Base-by-base conservation (phyloP, 345 rosid genomes). In the Bruguiera sexangula region DNA sequence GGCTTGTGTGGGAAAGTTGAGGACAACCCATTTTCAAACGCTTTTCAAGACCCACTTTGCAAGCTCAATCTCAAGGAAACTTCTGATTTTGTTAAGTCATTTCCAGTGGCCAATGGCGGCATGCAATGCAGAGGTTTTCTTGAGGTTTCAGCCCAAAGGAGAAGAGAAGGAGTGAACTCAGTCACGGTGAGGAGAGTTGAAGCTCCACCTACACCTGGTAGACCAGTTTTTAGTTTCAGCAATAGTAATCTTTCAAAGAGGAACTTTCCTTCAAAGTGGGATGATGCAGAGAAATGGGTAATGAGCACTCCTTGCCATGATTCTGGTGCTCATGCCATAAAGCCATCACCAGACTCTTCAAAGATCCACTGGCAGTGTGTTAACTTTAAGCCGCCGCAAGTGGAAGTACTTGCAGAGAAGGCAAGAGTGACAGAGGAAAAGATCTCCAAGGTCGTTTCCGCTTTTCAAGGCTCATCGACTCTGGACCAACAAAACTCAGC, bases 191-290 rank as follows among this genome's bases (percentile, higher is more conserved):
- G 76, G 75, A 82, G 88, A 71, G 43, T 74, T 67, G 96, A 85
- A 63, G 82, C 92, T 73, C 97, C 96, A 69, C 66, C 84, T 37
- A 89, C 96, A 54, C 94, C 97, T 21, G 94, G 96, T 1, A 83
- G 97, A 77, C 97, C 93, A 29, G 75, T 91, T 63, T 89, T 93
- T 75, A 75, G 92, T 73, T 91, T 86, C 83, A 85, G 87, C 43
- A 69, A 69, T 63, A 73, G 81, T n/a, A 78, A 71, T 74, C 62
- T 80, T 73, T 78, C 87, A n/a, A 88, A 85, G 76, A 86, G 81
- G 73, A 85, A 76, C 77, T 83, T 94, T 20, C 98, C 97, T 78
- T 94, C 98, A 27, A 94, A 94, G 79, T 94, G 98, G 98, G 89
- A 82, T 43, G 91, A 94, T 74, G 97, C 97, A 8, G 93, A 91